Evolutionary conservation across 2,329 filamentous ascomycete genomes (phyloP), one percentile per base, ranked within the genome.

Genomic region (Beauveria scarabaeidicola): DNA sequence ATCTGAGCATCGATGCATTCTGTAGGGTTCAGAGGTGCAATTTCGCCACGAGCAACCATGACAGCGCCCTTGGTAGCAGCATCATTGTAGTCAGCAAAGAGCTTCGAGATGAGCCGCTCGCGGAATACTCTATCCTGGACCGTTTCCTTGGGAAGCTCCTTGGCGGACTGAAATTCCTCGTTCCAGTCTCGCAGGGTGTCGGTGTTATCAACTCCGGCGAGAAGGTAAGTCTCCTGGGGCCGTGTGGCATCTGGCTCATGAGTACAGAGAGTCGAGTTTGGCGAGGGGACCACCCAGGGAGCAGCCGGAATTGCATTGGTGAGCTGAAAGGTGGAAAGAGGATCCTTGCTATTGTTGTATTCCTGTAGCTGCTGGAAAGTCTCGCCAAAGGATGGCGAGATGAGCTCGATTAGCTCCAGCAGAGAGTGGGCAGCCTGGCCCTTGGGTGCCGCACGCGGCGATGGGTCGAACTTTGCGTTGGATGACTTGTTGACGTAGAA

Each of bases 181-280:
- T 99, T 99, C 93, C 95, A 99, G 73, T 99, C 94, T 61, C 94
- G 86, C 63, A 99, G 79, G 5, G 91, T 96, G 70, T 99, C 94
- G 0, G 91, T 90, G 71, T 93, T 96, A 69, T 99, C 94, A 27
- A 92, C 87, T 32, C 95, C 95, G 21, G 90, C 84, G 62, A 97
- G 86, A 62, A 99, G 78, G 70, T 90, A 97, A 52, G 89, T 90
- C 78, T 99, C 94, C 75, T 99, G 94, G 23, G 92, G 90, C 59
- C 95, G 85, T 23, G 92, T 90, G 63, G 91, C 83, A 71, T 99
- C 94, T 25, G 92, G 73, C 68, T 88, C 83, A 72, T 99, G 94
- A 61, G 83, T 77, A 68, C 81, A 86, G 63, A 86, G 74, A 7
- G 84, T 73, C 6, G 86, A 87, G 13, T 81, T 81, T 11, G 85